These are phyloP conservation scores for Hibiscus tridactylites DNA, from an alignment of 345 rosid genomes.

Conservation along the genomic window DNA sequence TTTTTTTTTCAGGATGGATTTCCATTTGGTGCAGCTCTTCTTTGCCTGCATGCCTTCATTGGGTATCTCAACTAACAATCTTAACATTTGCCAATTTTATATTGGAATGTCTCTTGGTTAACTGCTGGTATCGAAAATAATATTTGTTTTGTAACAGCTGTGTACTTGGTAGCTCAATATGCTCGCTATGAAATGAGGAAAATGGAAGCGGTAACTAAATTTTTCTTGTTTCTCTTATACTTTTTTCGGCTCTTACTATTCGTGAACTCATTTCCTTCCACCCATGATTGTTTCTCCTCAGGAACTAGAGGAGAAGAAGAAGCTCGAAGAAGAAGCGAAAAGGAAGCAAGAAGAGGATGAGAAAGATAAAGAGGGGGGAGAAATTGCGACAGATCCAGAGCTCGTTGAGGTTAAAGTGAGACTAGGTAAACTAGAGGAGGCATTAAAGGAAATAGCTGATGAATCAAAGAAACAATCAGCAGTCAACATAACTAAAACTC, in stretches of 20 bases:
- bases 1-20: constrained; percentile 62
- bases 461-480: constrained; percentile 46
- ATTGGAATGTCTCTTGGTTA: constrained; percentile 9
- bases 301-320: constrained; percentile 59
- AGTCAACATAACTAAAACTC: constrained; percentile 22
- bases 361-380: constrained; percentile 27
- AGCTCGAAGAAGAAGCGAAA: constrained; percentile 43
- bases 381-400: constrained; percentile 37
- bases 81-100: constrained; percentile 6
- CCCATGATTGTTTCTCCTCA: constrained; percentile 8
- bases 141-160: constrained; percentile 45
- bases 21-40: constrained; percentile 91
- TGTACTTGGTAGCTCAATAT: constrained; percentile 78
- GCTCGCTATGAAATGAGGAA: constrained; percentile 72
- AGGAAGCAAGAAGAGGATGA: constrained; percentile 26
- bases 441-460: constrained; percentile 51
- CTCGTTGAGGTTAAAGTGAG: constrained; percentile 58
- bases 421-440: constrained; percentile 62
- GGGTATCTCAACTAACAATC: constrained; percentile 38
- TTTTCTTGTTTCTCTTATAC: not conserved
- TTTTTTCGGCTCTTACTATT: not conserved
- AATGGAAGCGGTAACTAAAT: constrained; percentile 64
- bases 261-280: not conserved
- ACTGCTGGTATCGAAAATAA: constrained; percentile 22
- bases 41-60: constrained; percentile 90